A percentile compares a stretch with the other conserved stretches of the same genome.
These are phyloP conservation scores for Salix koriyanagi DNA, from an alignment of 345 rosid species.

Conservation along the genomic window DNA sequence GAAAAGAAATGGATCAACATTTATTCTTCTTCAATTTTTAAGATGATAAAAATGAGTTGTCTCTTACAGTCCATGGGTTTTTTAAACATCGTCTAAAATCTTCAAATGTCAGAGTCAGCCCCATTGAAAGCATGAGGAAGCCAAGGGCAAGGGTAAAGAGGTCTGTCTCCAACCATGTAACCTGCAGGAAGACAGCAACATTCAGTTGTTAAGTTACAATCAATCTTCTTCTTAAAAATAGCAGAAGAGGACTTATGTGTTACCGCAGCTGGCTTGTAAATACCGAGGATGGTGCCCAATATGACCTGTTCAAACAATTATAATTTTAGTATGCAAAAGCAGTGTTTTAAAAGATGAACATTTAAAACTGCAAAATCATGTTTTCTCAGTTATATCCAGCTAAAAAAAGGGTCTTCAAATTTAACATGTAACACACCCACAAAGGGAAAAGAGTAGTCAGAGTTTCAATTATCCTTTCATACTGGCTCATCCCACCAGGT, in stretches of 20 bases:
- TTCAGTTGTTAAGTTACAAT: slow-evolving; percentile 12
- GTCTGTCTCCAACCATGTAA: slow-evolving; percentile 90
- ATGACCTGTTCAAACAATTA: slow-evolving; percentile 50
- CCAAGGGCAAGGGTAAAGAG: slow-evolving; percentile 85
- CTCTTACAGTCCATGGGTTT: slow-evolving; percentile 95
- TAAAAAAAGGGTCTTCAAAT: neutral
- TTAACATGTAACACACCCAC: slow-evolving; percentile 50
- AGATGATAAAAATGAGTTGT: neutral
- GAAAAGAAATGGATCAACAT: neutral
- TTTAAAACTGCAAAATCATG: neutral
- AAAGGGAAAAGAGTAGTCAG: slow-evolving; percentile 86
- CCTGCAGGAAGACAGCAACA: slow-evolving; percentile 38
- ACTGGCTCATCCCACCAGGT: slow-evolving; percentile 53
- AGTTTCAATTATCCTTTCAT: slow-evolving; percentile 76
- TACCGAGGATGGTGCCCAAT: slow-evolving; percentile 81
- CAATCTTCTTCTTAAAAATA: slow-evolving; percentile 1
- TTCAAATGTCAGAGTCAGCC: slow-evolving; percentile 82
- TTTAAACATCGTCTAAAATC: slow-evolving; percentile 85
- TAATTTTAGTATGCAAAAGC: neutral
- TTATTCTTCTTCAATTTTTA: neutral
- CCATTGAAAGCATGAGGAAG: slow-evolving; percentile 99
- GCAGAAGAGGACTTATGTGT: slow-evolving; percentile 13
- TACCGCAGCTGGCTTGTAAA: slow-evolving; percentile 88
- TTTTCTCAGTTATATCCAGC: neutral
- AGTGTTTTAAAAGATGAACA: neutral